Evolutionary conservation across 2,329 filamentous ascomycete genomes (phyloP).

Genomic region (Pyrenophora graminea): DNA sequence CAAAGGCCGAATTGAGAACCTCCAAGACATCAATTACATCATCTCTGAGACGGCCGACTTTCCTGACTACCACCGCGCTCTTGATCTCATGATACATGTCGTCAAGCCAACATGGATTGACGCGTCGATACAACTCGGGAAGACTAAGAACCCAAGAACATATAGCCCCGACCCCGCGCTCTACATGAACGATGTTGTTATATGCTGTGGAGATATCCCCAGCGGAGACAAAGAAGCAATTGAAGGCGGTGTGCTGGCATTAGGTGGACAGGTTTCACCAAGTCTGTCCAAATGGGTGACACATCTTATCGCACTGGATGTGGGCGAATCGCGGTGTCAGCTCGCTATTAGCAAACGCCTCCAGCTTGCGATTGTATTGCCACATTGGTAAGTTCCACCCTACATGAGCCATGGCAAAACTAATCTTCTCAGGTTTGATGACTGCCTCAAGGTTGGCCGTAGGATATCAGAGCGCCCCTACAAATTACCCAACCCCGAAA

Average conservation of each 20-base stretch:
- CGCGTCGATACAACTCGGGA: slow-evolving; percentile 69
- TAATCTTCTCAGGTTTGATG: slow-evolving; percentile 74
- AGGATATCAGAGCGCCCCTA: slow-evolving; percentile 90
- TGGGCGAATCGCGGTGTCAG: slow-evolving; percentile 73
- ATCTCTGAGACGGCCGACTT: slow-evolving; percentile 85
- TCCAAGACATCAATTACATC: slow-evolving; percentile 63
- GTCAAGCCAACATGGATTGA: slow-evolving; percentile 82
- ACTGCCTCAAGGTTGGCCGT: slow-evolving; percentile 90
- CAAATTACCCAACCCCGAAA: slow-evolving; percentile 80
- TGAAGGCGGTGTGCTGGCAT: slow-evolving; percentile 81
- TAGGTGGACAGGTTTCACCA: slow-evolving; percentile 81
- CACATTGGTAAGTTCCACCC: slow-evolving; percentile 72
- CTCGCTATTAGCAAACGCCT: slow-evolving; percentile 67
- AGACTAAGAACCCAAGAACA: slow-evolving; percentile 76
- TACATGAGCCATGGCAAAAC: background rate
- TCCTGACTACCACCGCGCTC: slow-evolving; percentile 76
- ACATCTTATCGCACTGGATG: slow-evolving; percentile 81
- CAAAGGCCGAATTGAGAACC: slow-evolving; percentile 47
- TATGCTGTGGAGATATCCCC: slow-evolving; percentile 84
- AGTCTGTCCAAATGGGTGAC: slow-evolving; percentile 76
- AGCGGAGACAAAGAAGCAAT: slow-evolving; percentile 89
- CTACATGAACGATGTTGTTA: slow-evolving; percentile 82
- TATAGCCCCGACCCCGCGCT: slow-evolving; percentile 89
- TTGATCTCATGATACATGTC: slow-evolving; percentile 79
- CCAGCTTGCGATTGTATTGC: slow-evolving; percentile 81